These are phyloP conservation scores for Aspergillus sparsus DNA, from an alignment of 495 filamentous ascomycete genomes.

Conservation along the genomic window DNA sequence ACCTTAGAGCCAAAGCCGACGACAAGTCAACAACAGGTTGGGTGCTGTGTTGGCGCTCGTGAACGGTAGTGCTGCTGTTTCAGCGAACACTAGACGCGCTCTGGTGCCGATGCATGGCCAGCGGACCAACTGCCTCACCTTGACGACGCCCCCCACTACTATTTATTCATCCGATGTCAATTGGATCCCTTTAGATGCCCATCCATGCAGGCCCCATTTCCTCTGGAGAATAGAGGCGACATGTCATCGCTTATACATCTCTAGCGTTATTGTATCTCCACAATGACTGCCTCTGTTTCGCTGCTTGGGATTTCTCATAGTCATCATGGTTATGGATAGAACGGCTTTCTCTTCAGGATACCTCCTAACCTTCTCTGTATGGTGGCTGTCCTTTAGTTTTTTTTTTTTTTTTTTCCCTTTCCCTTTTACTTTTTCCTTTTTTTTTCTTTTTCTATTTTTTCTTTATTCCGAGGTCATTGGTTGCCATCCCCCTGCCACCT, in stretches of 20 bases:
- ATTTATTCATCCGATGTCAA: constrained; percentile 18
- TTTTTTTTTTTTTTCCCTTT: constrained; percentile 14
- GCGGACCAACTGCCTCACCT: constrained; percentile 29
- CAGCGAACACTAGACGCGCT: constrained; percentile 23
- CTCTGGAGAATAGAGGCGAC: constrained; percentile 38
- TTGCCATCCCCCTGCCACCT: constrained; percentile 25
- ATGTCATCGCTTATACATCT: constrained; percentile 36
- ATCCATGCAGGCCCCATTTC: constrained; percentile 29
- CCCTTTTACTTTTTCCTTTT: not conserved
- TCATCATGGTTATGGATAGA: constrained; percentile 5
- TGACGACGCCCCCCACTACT: constrained; percentile 27
- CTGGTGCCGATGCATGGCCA: constrained; percentile 30
- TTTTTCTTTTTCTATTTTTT: constrained; percentile 2
- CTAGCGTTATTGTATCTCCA: constrained; percentile 30
- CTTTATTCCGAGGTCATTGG: not conserved
- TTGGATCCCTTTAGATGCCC: constrained; percentile 26
- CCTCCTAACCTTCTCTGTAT: constrained; percentile 11
- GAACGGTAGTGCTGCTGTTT: constrained; percentile 11
- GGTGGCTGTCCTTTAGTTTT: constrained; percentile 1
- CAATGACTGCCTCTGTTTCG: constrained; percentile 19
- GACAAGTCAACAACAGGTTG: constrained; percentile 20
- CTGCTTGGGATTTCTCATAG: constrained; percentile 14
- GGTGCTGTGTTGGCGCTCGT: constrained; percentile 31
- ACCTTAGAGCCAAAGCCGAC: constrained; percentile 6
- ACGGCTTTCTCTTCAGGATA: constrained; percentile 1